Evolutionary conservation across 2,329 filamentous ascomycete genomes (phyloP), one percentile per base, ranked within the genome.

Genomic region (Neofusicoccum laricinum): DNA sequence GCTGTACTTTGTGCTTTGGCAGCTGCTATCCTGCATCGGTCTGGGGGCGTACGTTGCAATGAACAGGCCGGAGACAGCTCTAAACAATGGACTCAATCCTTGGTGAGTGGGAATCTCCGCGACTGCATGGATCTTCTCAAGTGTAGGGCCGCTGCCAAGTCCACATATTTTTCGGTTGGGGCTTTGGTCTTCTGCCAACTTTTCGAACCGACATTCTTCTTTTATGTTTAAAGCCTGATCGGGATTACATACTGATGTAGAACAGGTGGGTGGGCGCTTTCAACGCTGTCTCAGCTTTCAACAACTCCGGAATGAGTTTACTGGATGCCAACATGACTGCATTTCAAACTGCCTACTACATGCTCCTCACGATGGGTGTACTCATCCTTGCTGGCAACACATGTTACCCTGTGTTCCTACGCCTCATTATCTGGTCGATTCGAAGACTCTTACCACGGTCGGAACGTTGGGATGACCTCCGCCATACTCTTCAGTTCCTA

Each of bases 271-370:
- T 86, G 2, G 88, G 88, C 45, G 82, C 86, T 49, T 91, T 90
- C 76, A 87, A 89, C 66, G 86, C 85, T 1, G 83, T 86, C 4
- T 89, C 86, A 17, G 88, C 88, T 0, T 91, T 90, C 74, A 90
- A 89, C 75, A 90, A 90, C 68, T 87, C 83, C n/a, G 88, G 88
- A 45, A 89, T 91, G 86, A 85, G 84, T 19, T 78, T 90, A 40
- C 76, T 90, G 12, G 87, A 90, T 71, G 82, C 84, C 45, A 90
- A 89, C 70, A 87, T 91, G 79, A 78, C 84, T 2, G 84, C 85
- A 0, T 89, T 87, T 65, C 82, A 86, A 67, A 77, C 68, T 0
- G 72, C 71, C 8, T 72, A 76, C 61, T 79, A 78, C 2, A 76
- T 85, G 69, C 72, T 84, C 61, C 71, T 83, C 57, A 83, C 76